Base-by-base conservation (phyloP, 1,139 yeast genomes). In the Saccharomycopsis hybrid region DNA sequence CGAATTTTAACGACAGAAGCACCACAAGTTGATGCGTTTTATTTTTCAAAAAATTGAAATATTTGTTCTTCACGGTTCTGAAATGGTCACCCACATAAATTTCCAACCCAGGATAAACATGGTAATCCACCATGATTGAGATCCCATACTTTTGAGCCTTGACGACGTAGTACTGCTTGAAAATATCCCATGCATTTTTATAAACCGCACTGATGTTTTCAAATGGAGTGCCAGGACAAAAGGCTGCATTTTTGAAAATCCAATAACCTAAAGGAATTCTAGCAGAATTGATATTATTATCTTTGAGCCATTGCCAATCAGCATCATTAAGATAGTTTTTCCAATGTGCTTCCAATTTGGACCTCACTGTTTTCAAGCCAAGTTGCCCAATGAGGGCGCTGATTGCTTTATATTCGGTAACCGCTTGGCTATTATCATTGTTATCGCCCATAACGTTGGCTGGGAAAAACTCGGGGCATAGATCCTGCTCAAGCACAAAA, bases 41-140 rank as follows among this genome's bases (percentile, higher is more conserved):
- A 52, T 71, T 70, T 47, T 58, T 63, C 87, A 86, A 89, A 62
- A 81, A 82, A 18, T 70, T 82, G n/a, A 88, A 84, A 33, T 65
- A 63, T 2, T 77, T 77, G 59, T 92, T 80, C 63, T 90, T 97
- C 7, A 9, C 18, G 18, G 9, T 11, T 5, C 18, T 11, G 39
- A 36, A 36, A 36, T 36, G 39, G 24, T n/a, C 18, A 52, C 82
- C 79, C 29, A 82, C 83, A 0, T 80, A 78, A 62, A 90, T 92
- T 31, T 97, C 97, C 41, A 97, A 97, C 9, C 87, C 89, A 1
- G 97, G 97, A 30, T 90, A 65, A 0, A 86, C 97, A 65, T 92
- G 98, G 44, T 92, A 62, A 65, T 92, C 98, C 7, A 90, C 76
- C 52, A 92, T 60, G 1, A 90, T 82, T 5, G 89, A 85, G 54